Evolutionary conservation across 1,284 basidiomycete genomes (phyloP), one percentile per base, ranked within the genome.

Genomic region (Leccinum brunneo-olivaceum): DNA sequence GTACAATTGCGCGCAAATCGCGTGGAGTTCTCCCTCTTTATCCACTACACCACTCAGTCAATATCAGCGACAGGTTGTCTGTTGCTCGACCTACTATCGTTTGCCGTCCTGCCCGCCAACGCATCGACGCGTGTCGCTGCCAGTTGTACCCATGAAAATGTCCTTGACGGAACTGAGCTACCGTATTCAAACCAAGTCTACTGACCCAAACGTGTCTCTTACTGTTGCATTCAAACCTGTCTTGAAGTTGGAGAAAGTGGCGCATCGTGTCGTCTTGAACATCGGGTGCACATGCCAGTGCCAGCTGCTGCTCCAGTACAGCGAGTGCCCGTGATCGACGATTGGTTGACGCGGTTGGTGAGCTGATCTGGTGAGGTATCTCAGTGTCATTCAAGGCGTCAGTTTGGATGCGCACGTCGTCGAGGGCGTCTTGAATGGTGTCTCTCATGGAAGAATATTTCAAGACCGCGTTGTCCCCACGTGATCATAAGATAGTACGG

Each of bases 181-280:
- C n/a, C 24, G 32, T 30, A 12, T 43, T 50, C 32, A 52, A 42
- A 35, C 23, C 10, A 34, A 20, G 21, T 21, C 24, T 7, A 25
- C 39, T 4, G 30, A 23, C 27, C 21, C 23, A 4, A 43, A 38
- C 59, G 39, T 25, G 41, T 8, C 34, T 37, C 83, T 45, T 53
- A 88, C 88, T 66, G 55, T 90, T 90, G 59, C 78, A 84, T 57
- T 87, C 78, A 53, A 89, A 86, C 1, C 76, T 76, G 51, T 85
- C 77, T 57, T 90, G 87, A 23, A 85, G 63, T 2, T 72, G 68
- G 14, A 81, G 60, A 61, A 90, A 86, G 39, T 66, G 61, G 39
- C 70, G 66, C 48, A 79, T 63, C 10, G 69, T 66, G 24, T 72
- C 70, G 5, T 64, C 64, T 25, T 66, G 50, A 28, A 72, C 63